Base-by-base conservation (phyloP, 495 filamentous ascomycete species). In the Ramalina peruviana region DNA sequence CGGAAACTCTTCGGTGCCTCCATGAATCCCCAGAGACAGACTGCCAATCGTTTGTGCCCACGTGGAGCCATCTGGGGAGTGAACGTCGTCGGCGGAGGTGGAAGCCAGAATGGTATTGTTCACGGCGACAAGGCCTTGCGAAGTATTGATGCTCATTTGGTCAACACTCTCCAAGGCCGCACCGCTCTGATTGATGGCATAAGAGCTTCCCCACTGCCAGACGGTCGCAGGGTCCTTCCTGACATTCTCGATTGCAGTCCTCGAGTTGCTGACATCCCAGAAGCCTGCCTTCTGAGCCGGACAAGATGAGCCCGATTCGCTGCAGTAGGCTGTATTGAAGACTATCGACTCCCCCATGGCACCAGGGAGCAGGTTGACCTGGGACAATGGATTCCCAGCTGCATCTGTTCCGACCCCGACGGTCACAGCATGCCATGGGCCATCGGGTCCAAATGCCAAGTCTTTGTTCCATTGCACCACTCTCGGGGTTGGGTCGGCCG, bases 401-500 rank as follows among this genome's bases (percentile, higher is more conserved):
- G 21, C 11, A 25, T 17, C 39, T 33, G 13, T 43, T 15, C 53
- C 48, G 20, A 57, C 51, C 11, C 25, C 20, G 16, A 53, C 46
- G 17, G 50, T 42, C 15, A 50, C 36, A 20, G 25, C 52, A 10
- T 48, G 46, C 51, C 46, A 57, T 16, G 51, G 54, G 12, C 54
- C 54, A 33, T 57, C 54, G 20, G 51, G 51, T 13, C 51, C 54
- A 15, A 54, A 55, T 42, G 47, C 43, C 17, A 47, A 23, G 43
- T 27, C 25, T n/a, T 37, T 55, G 15, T 49, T 55, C 53, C 53
- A 55, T 36, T 46, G 27, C 12, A 52, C 37, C 1, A 36, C 43
- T 19, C 36, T 23, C 1, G 46, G 46, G 17, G 4, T 6, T 33
- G 30, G 12, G 30, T 33, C 30, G 12, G 30, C 30, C 12, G 7